Conservation (phyloP, 495 filamentous ascomycete species). For the Cryomyces antarcticus region DNA sequence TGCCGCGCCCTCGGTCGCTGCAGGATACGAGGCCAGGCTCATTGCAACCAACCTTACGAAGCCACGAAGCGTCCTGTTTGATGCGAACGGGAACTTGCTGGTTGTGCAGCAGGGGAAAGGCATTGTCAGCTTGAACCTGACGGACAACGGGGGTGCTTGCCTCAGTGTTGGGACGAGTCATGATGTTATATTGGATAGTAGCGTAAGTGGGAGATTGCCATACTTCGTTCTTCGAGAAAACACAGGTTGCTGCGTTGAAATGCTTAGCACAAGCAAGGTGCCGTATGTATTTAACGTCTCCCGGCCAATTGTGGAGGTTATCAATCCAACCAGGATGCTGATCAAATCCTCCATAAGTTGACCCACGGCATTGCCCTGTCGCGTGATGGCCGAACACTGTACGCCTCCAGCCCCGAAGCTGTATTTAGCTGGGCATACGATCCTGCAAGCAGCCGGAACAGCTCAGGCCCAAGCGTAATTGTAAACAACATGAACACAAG, state of each 20-base stretch:
- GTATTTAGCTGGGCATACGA: slow-evolving; percentile 46
- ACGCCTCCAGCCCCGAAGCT: slow-evolving; percentile 33
- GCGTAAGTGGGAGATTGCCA: slow-evolving; percentile 17
- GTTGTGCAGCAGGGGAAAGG: slow-evolving; percentile 35
- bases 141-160: slow-evolving; percentile 30
- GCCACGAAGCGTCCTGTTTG: slow-evolving; percentile 41
- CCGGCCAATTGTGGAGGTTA: neutral
- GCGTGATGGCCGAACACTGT: slow-evolving; percentile 38
- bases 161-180: slow-evolving; percentile 12
- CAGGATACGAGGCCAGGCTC: slow-evolving; percentile 35
- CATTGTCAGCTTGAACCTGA: slow-evolving; percentile 31
- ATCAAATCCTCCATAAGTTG: slow-evolving; percentile 18
- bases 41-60: slow-evolving; percentile 29
- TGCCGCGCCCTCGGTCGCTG: slow-evolving; percentile 27
- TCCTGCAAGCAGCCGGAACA: slow-evolving; percentile 20
- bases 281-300: no score
- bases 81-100: slow-evolving; percentile 35
- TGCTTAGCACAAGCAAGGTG: no score
- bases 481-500: slow-evolving; percentile 36
- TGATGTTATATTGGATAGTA: slow-evolving; percentile 11
- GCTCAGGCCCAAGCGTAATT: slow-evolving; percentile 22
- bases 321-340: neutral
- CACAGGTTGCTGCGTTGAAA: no score
- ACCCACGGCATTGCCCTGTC: slow-evolving; percentile 51
- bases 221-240: slow-evolving; percentile 4